Conservation (phyloP, 371 early-diverging fungal species). For the Coemansia sp. region DNA sequence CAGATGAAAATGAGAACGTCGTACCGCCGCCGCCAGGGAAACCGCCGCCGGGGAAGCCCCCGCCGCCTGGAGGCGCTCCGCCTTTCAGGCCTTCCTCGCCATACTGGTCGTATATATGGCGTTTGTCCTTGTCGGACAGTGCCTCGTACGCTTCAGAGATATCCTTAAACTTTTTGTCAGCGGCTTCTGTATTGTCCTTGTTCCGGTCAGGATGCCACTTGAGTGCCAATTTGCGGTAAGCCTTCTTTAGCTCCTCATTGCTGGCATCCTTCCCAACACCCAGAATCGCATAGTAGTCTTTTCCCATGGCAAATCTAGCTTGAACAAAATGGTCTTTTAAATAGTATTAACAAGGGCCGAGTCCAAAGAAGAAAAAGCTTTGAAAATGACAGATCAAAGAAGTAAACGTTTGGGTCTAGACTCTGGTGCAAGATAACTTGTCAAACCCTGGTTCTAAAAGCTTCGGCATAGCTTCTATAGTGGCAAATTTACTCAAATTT, state of each 20-base stretch:
- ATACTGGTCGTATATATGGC: constrained; percentile 81
- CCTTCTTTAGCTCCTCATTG: constrained; percentile 85
- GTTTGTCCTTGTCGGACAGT: constrained; percentile 86
- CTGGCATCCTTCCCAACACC: constrained; percentile 80
- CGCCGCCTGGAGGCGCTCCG: constrained; percentile 53
- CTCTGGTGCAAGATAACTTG: too few species aligned
- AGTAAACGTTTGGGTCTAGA: too few species aligned
- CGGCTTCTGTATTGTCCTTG: constrained; percentile 63
- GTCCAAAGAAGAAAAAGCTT: neutral
- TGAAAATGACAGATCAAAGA: too few species aligned
- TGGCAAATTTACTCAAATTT: neutral
- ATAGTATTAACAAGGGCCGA: neutral
- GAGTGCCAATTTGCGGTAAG: constrained; percentile 85
- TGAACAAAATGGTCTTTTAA: too few species aligned
- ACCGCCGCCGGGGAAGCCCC: constrained; percentile 55
- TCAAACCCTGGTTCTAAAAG: neutral
- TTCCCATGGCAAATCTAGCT: constrained; percentile 64
- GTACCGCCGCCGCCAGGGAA: constrained; percentile 53
- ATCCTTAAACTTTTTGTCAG: constrained; percentile 77
- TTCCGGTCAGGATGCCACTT: constrained; percentile 64
- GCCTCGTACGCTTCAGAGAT: constrained; percentile 91
- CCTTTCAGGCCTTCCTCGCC: constrained; percentile 84
- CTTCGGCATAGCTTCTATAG: neutral
- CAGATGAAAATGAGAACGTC: constrained; percentile 62
- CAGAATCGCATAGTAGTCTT: constrained; percentile 88